Base-by-base conservation (phyloP, 805 yeast species). In the Lipomyces yamadae region DNA sequence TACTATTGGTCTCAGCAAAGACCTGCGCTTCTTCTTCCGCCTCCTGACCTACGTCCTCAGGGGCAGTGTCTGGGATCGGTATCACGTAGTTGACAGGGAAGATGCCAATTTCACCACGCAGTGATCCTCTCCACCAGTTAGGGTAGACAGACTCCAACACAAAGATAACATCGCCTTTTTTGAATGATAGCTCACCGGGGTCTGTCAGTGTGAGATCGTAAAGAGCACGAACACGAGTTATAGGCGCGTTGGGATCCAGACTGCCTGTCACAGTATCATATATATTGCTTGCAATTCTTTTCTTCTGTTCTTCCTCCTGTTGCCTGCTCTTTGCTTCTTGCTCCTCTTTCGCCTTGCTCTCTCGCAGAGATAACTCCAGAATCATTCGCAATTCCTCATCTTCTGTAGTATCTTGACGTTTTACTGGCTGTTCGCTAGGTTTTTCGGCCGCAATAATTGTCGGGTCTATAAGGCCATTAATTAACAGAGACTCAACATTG, bases 51-150 rank as follows among this genome's bases (percentile, higher is more conserved):
- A 88, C 68, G 70, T 92, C 93, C 58, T 83, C 83, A 1, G 85
- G 82, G 0, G 90, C 81, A 45, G 89, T 88, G 58, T 87, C 89
- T 0, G 87, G 84, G 3, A 92, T 79, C 1, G 92, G 92, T 0
- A 91, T 84, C 0, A 95, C 98, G 75, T 95, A 94, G 76, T 94
- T 94, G 66, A 91, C 83, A 0, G 99, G 99, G 78, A 94, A 92
- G 11, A 95, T 88, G 29, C 99, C 99, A 61, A 87, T 82, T 63
- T 83, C 84, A 0, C 97, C 97, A 64, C 85, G 83, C 62, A 94
- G 78, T 4, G 94, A 85, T 15, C 99, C 99, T 71, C 91, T 84
- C 89, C 97, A 91, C 99, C 99, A 94, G 75, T 94, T 98, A 68
- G 91, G 83, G 76, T 92, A 93, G 5, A 90, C 96, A 15, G 89